Base-by-base conservation (phyloP, 495 filamentous ascomycete genomes). In the Parathielavia hyrcaniae region DNA sequence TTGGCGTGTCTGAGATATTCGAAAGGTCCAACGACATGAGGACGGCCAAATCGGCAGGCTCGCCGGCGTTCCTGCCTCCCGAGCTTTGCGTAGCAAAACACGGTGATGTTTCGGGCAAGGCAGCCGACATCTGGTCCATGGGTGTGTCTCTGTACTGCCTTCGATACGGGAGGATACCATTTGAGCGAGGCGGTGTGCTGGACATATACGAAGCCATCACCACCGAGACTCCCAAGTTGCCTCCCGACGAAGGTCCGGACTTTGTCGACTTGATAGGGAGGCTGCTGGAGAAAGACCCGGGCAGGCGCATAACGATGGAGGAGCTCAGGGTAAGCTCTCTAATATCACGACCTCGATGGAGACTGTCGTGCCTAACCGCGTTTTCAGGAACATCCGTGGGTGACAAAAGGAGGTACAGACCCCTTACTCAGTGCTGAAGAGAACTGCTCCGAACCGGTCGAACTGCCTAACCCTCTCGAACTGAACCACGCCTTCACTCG, bases 101-200 rank as follows among this genome's bases (percentile, higher is more conserved):
- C 68, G 92, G 92, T 12, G 84, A 90, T 62, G 85, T 97, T 1
- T 89, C 86, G 4, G 93, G 93, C 22, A 89, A 82, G 65, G 90
- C 93, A 4, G 90, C 90, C 8, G 93, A 98, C 73, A 87, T 97
- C 32, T 98, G 93, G 93, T 96, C 95, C 0, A 98, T 98, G 95
- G 93, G 93, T 9, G 86, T 97, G 3, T 92, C 91, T 1, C 73
- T 98, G 13, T 97, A 95, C 67, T 98, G 93, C 69, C 78, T 98
- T 20, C 81, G 88, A 43, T 98, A 93, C 69, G 93, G 93, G 14
- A 77, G 73, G 43, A 81, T 98, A 45, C 93, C 93, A 0, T 98
- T 97, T 64, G 86, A 88, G 61, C 79, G 86, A 53, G 72, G 78
- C 11, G 84, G 82, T 34, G 83, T 97, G 38, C 75, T 97, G 41